Evolutionary conservation across 495 filamentous ascomycete genomes (phyloP).

Genomic region (Trichoderma erinaceum): DNA sequence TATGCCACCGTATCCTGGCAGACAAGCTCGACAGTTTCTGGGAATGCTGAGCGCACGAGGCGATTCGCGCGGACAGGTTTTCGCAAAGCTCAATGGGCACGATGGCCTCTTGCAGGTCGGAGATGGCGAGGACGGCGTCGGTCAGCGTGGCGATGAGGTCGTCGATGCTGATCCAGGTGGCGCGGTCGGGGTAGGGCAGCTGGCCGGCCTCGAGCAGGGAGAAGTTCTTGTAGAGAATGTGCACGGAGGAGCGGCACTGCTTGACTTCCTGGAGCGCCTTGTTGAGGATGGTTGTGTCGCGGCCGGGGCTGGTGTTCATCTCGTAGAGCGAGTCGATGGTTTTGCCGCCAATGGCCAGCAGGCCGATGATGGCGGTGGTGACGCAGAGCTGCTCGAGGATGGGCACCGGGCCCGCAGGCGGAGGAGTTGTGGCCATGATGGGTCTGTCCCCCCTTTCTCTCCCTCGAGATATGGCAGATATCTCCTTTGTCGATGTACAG

Average conservation of each 20-base stretch:
- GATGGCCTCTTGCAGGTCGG: conserved; percentile 8
- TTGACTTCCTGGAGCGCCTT: conserved; percentile 5
- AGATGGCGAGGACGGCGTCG: conserved; percentile 1
- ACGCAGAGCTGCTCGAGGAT: conserved; percentile 12
- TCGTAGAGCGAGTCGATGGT: conserved; percentile 10
- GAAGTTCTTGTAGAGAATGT: conserved; percentile 10
- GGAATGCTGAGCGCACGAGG: not conserved
- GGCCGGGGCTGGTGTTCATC: conserved; percentile 10
- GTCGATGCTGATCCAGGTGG: conserved; percentile 9
- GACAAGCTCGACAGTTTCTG: not conserved
- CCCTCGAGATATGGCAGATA: not conserved
- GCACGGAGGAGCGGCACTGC: conserved; percentile 4
- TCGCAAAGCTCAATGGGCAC: not conserved
- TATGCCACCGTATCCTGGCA: conserved; percentile 9
- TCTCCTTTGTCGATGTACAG: not conserved
- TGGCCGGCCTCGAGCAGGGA: not conserved
- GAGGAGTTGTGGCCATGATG: not conserved
- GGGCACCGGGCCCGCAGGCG: not conserved
- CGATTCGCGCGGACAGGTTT: not conserved
- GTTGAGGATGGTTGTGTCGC: conserved; percentile 6
- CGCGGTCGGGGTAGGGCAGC: conserved; percentile 6
- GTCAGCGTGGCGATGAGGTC: conserved; percentile 2
- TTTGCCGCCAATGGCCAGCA: conserved; percentile 12
- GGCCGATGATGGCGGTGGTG: conserved; percentile 10
- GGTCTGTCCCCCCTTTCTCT: not conserved